Percentiles rank a stretch among this genome's conserved stretches.
Evolutionary conservation across 2,329 filamentous ascomycete species (phyloP).

Genomic region (Calonectria ilicicola): DNA sequence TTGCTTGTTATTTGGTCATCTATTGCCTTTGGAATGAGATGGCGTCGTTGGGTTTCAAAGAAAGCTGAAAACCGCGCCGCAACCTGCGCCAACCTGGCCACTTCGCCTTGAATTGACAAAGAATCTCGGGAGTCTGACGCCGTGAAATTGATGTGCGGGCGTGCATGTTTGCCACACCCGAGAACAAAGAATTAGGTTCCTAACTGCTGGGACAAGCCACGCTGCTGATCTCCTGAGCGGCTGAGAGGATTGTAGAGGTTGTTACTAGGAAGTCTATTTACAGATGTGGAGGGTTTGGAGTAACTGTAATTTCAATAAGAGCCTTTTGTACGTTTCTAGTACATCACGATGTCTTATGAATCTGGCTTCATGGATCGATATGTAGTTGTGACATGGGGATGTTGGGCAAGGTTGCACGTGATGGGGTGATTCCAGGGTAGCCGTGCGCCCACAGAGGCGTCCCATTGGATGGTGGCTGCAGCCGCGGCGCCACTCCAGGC

Average conservation of each 20-base stretch:
- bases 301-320: not conserved
- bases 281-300: not conserved
- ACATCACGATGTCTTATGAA: not conserved
- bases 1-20: slow-evolving; percentile 19
- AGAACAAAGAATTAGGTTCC: slow-evolving; percentile 44
- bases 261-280: not conserved
- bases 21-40: slow-evolving; percentile 38
- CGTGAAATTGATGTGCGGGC: slow-evolving; percentile 25
- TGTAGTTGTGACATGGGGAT: not conserved
- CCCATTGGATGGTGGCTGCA: slow-evolving; percentile 29
- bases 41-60: slow-evolving; percentile 31
- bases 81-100: slow-evolving; percentile 20
- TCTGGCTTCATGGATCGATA: not conserved
- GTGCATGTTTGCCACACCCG: slow-evolving; percentile 37
- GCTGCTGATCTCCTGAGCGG: not conserved
- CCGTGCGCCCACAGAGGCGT: slow-evolving; percentile 15
- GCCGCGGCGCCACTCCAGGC: slow-evolving; percentile 20
- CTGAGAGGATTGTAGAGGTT: not conserved
- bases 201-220: slow-evolving; percentile 24
- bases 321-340: not conserved
- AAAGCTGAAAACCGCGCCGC: slow-evolving; percentile 22
- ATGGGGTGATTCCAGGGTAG: slow-evolving; percentile 3
- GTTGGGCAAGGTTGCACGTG: slow-evolving; percentile 25
- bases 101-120: slow-evolving; percentile 27
- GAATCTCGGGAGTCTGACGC: not conserved